Evolutionary conservation across 306 rosid species (phyloP), one percentile per base, ranked within the genome.

Genomic region (Argentina anserina): DNA sequence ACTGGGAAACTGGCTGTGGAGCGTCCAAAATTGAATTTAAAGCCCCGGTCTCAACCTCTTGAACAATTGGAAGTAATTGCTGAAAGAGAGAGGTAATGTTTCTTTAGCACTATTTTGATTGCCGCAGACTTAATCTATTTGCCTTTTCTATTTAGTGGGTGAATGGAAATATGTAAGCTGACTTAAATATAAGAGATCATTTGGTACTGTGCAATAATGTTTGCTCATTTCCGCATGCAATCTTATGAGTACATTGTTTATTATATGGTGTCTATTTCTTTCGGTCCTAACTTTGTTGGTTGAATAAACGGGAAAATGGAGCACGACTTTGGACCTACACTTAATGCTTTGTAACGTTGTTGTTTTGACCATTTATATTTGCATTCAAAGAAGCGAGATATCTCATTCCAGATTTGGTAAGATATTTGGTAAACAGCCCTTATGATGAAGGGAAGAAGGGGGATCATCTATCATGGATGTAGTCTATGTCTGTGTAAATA

Each of bases 1-100:
- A 81, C 73, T 75, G 97, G 64, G 72, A 91, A 86, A 82, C 92
- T 80, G 73, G 79, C 50, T 14, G 82, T 83, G 71, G 97, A 86
- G 74, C 99, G 91, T 46, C 96, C 97, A 18, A 91, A 89, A 82
- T 88, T 94, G 88, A 91, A 90, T 84, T 78, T 94, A 76, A 91
- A 85, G 85, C 96, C 97, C 70, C 91, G 93, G 58, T 84, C 88
- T 14, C 97, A 91, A 74, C 91, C 85, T 12, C 21, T 71, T 45
- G 91, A 94, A 70, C 83, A 84, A 17, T 59, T 50, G 74, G 96
- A 90, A 23, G 90, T 75, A 77, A 84, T 70, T 60, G 69, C 58
- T 67, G 92, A 90, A 82, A 87, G 86, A 77, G 97, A 65, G 34
- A 94, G 97, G 99, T 95, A 60, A 41, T 64, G 26, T 62, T 36